Conservation (phyloP, 2,329 filamentous ascomycete genomes). For the Sporothrix dimorphospora region DNA sequence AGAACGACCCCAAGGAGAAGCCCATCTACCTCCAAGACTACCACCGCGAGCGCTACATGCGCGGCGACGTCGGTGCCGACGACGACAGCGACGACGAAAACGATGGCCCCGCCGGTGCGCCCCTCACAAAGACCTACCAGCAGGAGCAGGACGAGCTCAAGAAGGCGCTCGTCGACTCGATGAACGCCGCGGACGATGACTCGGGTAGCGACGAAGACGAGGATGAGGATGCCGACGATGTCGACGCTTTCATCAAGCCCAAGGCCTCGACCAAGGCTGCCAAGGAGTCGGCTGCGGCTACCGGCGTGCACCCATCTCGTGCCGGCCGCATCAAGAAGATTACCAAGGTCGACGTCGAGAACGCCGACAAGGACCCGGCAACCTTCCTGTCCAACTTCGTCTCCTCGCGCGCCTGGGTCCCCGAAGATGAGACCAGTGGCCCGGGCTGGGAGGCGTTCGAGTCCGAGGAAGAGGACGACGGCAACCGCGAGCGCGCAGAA, state of each 20-base stretch:
- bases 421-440: slow-evolving; percentile 49
- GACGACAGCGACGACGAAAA: slow-evolving; percentile 57
- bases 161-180: slow-evolving; percentile 74
- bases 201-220: slow-evolving; percentile 54
- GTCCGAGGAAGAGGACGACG: slow-evolving; percentile 91
- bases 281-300: slow-evolving; percentile 38
- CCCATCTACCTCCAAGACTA: slow-evolving; percentile 87
- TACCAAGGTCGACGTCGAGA: slow-evolving; percentile 66
- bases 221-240: slow-evolving; percentile 66
- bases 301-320: slow-evolving; percentile 62
- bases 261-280: slow-evolving; percentile 57
- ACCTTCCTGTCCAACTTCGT: slow-evolving; percentile 94
- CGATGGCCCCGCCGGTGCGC: slow-evolving; percentile 27
- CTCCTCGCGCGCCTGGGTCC: slow-evolving; percentile 86
- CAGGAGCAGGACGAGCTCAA: slow-evolving; percentile 88
- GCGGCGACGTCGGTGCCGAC: slow-evolving; percentile 66
- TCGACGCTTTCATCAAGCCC: slow-evolving; percentile 74
- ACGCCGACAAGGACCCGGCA: slow-evolving; percentile 84
- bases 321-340: slow-evolving; percentile 50
- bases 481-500: slow-evolving; percentile 72
- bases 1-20: slow-evolving; percentile 68
- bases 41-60: slow-evolving; percentile 83
- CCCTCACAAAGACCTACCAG: slow-evolving; percentile 66
- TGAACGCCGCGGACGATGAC: slow-evolving; percentile 69
- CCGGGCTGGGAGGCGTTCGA: slow-evolving; percentile 80